Evolutionary conservation across 495 filamentous ascomycete genomes (phyloP).

Genomic region (Penicillium coffeae): DNA sequence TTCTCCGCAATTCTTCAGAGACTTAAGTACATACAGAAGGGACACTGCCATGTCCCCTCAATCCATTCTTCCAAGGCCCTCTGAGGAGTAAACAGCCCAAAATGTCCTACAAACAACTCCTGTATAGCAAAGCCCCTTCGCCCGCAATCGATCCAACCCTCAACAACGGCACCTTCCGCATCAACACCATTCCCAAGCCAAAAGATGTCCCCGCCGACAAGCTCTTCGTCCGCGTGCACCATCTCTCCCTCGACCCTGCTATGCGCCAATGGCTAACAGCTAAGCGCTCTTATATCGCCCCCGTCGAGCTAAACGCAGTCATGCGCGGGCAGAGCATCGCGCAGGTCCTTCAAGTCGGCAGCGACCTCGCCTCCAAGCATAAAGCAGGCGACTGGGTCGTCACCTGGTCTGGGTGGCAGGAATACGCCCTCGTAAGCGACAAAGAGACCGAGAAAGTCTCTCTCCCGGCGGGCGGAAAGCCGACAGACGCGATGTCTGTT

Average conservation of each 20-base stretch:
- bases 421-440: constrained; percentile 51
- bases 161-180: constrained; percentile 49
- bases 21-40: no score
- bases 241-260: constrained; percentile 77
- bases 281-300: constrained; percentile 61
- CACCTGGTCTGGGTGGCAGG: constrained; percentile 56
- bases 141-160: constrained; percentile 41
- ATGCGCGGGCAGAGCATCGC: constrained; percentile 64
- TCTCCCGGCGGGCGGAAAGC: constrained; percentile 44
- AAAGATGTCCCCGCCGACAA: constrained; percentile 52
- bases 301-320: constrained; percentile 59
- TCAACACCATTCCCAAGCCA: constrained; percentile 45
- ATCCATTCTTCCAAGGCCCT: not conserved
- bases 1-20: not conserved
- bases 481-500: constrained; percentile 59
- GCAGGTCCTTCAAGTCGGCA: constrained; percentile 48
- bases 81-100: not conserved
- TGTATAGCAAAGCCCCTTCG: constrained; percentile 38
- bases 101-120: constrained; percentile 42
- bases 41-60: not conserved
- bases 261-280: constrained; percentile 74
- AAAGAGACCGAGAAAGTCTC: constrained; percentile 41
- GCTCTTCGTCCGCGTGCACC: constrained; percentile 61
- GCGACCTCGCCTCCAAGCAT: constrained; percentile 34
- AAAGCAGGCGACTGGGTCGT: constrained; percentile 50